Conservation (phyloP, 176 grass and related monocot genomes). For the Metroxylon sagu region DNA sequence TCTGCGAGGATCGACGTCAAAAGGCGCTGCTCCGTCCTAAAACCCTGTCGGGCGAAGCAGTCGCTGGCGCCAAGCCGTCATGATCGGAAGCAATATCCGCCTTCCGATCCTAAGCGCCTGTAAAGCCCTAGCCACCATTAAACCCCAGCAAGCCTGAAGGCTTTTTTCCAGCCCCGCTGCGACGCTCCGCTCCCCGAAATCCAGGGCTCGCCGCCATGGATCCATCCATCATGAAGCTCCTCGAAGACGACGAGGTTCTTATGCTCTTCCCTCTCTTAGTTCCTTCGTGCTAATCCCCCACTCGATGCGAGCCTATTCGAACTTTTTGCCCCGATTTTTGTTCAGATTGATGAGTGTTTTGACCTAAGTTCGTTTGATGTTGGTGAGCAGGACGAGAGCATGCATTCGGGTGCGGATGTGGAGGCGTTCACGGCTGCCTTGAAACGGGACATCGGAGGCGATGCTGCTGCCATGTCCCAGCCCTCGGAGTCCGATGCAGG, state of each 20-base stretch:
- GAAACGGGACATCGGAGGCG: slow-evolving; percentile 84
- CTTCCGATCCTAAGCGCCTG: too few species aligned
- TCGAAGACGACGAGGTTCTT: slow-evolving; percentile 87
- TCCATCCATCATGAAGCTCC: slow-evolving; percentile 82
- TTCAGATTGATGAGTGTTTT: background rate
- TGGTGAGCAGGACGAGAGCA: slow-evolving; percentile 67
- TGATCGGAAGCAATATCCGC: too few species aligned
- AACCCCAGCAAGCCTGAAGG: too few species aligned
- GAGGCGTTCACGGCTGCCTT: slow-evolving; percentile 85
- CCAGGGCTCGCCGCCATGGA: slow-evolving; percentile 38
- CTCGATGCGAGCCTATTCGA: too few species aligned
- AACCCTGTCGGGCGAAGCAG: too few species aligned
- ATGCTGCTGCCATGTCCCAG: slow-evolving; percentile 16
- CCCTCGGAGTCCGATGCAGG: slow-evolving; percentile 36
- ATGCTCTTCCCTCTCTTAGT: slow-evolving; percentile 5
- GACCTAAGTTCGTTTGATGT: slow-evolving; percentile 11
- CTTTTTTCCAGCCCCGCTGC: too few species aligned
- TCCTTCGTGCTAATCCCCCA: background rate
- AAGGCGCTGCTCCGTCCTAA: too few species aligned
- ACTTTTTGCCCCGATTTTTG: slow-evolving; percentile 18
- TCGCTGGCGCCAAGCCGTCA: too few species aligned
- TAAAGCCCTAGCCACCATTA: too few species aligned
- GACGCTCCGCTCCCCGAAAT: too few species aligned
- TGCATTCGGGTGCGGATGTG: slow-evolving; percentile 89
- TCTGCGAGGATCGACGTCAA: too few species aligned